A percentile compares a stretch with the other conserved stretches of the same genome.
Evolutionary conservation across 345 rosid genomes (phyloP).

Genomic region (Acer campestre): DNA sequence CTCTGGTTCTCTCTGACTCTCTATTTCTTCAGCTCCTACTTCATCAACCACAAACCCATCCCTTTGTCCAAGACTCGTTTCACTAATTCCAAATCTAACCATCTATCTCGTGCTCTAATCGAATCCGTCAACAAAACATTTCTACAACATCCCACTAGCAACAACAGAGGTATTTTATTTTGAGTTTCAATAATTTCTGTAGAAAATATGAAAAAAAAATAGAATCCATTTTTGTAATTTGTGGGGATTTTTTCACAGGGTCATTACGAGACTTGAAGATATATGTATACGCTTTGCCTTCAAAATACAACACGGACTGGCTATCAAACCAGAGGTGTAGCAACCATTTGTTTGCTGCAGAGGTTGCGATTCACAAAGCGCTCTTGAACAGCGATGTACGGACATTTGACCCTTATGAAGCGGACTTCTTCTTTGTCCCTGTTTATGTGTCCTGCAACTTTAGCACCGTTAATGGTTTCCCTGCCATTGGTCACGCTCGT

Average conservation of each 20-base stretch:
- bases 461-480: conserved; percentile 86
- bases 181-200: no score
- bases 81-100: conserved; percentile 41
- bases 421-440: conserved; percentile 94
- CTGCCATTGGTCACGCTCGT: conserved; percentile 88
- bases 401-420: conserved; percentile 75
- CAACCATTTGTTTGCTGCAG: conserved; percentile 88
- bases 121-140: conserved; percentile 52
- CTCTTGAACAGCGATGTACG: conserved; percentile 54
- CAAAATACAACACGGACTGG: conserved; percentile 80
- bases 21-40: conserved; percentile 72
- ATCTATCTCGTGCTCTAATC: conserved; percentile 64
- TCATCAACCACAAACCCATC: conserved; percentile 55
- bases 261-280: conserved; percentile 68
- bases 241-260: conserved; percentile 21
- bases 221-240: no score
- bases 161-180: conserved; percentile 35
- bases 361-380: conserved; percentile 88
- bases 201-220: no score
- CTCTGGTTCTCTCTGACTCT: conserved; percentile 74
- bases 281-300: conserved; percentile 74
- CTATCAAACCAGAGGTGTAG: conserved; percentile 75
- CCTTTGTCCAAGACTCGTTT: conserved; percentile 43
- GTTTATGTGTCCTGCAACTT: conserved; percentile 96
- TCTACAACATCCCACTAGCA: conserved; percentile 27